Percentiles rank a stretch among this genome's conserved stretches.
phyloP scores from a whole-genome alignment of 2,329 filamentous ascomycete genomes.

The Penicillium sclerotiorum region DNA sequence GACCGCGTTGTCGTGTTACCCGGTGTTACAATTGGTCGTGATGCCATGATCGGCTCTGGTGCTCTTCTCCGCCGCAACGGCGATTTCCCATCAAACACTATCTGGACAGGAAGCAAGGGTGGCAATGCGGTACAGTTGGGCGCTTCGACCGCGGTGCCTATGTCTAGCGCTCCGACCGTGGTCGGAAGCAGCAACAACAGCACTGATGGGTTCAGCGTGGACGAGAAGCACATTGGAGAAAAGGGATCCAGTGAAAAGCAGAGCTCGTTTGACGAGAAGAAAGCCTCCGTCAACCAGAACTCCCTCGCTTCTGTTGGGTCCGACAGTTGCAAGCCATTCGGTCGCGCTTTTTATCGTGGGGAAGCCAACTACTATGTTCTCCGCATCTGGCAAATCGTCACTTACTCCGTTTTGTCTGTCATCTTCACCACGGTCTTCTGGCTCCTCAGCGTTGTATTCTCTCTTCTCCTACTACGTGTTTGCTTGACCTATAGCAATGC shows the following conservation, averaged over 20 bases:
- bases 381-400: slow-evolving; percentile 51
- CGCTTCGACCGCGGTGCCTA: slow-evolving; percentile 13
- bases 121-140: slow-evolving; percentile 55
- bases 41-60: slow-evolving; percentile 58
- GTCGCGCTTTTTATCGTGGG: slow-evolving; percentile 58
- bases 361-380: slow-evolving; percentile 56
- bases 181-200: slow-evolving; percentile 16
- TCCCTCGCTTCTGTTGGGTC: not conserved
- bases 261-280: slow-evolving; percentile 8
- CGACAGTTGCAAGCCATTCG: slow-evolving; percentile 51
- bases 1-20: slow-evolving; percentile 58
- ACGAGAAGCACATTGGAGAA: slow-evolving; percentile 1
- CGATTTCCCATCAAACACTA: slow-evolving; percentile 49
- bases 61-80: slow-evolving; percentile 53
- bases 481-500: slow-evolving; percentile 30
- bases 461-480: slow-evolving; percentile 48
- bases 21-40: slow-evolving; percentile 53
- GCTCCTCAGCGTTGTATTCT: slow-evolving; percentile 49
- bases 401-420: slow-evolving; percentile 53
- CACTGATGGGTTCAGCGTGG: slow-evolving; percentile 10
- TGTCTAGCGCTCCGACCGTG: slow-evolving; percentile 15
- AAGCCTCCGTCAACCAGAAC: not conserved
- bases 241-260: not conserved
- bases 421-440: slow-evolving; percentile 55
- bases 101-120: slow-evolving; percentile 57